Percentiles rank a stretch among this genome's conserved stretches.
These are phyloP conservation scores for Lomentospora prolificans DNA, from an alignment of 2,329 filamentous ascomycete genomes.

Conservation along the genomic window DNA sequence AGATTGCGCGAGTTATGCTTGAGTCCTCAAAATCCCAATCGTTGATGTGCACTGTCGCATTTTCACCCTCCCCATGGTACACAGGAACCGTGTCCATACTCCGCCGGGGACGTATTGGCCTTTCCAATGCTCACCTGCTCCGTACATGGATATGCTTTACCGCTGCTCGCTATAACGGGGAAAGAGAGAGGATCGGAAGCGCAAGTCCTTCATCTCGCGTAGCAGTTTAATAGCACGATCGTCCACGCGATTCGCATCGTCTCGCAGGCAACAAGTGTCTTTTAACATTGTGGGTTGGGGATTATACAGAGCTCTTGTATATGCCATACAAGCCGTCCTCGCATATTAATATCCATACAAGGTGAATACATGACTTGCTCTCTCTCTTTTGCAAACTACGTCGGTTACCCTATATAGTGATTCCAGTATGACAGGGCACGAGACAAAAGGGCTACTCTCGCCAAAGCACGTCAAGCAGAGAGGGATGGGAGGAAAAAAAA, in stretches of 20 bases:
- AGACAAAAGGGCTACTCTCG: not conserved
- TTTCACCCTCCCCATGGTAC: not conserved
- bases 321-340: not conserved
- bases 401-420: not conserved
- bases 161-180: not conserved
- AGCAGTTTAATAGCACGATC: constrained; percentile 1
- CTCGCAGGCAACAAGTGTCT: not conserved
- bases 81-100: not conserved
- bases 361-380: not conserved
- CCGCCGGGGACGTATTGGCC: too few species aligned
- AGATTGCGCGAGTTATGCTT: not conserved
- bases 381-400: not conserved
- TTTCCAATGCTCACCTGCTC: too few species aligned
- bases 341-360: not conserved
- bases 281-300: too few species aligned
- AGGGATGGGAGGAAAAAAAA: too few species aligned
- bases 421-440: not conserved
- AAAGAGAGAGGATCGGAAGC: not conserved
- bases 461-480: not conserved
- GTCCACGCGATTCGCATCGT: not conserved
- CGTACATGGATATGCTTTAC: too few species aligned
- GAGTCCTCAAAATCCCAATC: not conserved
- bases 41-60: not conserved
- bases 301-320: not conserved
- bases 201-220: not conserved